phyloP scores from a whole-genome alignment of 306 rosid species.

The Ammopiptanthus mongolicus region DNA sequence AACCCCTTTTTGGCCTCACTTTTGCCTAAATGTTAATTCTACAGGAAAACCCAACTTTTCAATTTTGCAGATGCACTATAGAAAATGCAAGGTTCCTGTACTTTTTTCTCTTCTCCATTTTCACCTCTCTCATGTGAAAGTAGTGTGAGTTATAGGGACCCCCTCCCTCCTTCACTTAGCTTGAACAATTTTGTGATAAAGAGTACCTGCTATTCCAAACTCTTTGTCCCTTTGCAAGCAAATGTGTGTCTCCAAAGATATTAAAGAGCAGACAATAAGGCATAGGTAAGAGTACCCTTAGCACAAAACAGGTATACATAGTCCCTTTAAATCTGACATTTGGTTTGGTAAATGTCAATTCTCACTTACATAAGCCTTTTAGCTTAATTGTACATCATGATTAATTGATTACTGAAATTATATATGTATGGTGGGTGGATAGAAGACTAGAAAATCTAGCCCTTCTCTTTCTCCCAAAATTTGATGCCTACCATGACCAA shows the following conservation, averaged over 20 bases:
- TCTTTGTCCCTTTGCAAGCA: constrained; percentile 41
- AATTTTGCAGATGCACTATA: constrained; percentile 17
- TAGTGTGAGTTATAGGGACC: constrained; percentile 33
- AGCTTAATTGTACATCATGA: constrained; percentile 31
- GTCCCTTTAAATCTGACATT: constrained; percentile 29
- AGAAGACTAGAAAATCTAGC: constrained; percentile 4
- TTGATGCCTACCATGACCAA: constrained; percentile 36
- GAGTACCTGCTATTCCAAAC: constrained; percentile 30
- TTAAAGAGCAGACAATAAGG: constrained; percentile 24
- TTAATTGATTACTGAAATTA: constrained; percentile 26
- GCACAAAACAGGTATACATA: constrained; percentile 21
- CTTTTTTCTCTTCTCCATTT: constrained; percentile 21
- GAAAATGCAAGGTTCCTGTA: constrained; percentile 31
- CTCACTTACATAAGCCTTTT: constrained; percentile 29
- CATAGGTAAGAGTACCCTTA: constrained; percentile 27
- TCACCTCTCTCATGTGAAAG: constrained; percentile 24
- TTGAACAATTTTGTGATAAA: constrained; percentile 29
- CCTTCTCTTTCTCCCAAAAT: constrained; percentile 25
- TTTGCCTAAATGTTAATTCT: constrained; percentile 15
- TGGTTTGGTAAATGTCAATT: constrained; percentile 49
- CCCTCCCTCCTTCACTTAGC: constrained; percentile 24
- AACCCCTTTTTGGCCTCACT: constrained; percentile 26
- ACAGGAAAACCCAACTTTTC: constrained; percentile 18
- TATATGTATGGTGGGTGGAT: constrained; percentile 27
- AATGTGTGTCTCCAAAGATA: constrained; percentile 21